Percentiles rank a stretch among this genome's conserved stretches.
These are phyloP conservation scores for Seiridium unicorne DNA, from an alignment of 2,329 filamentous ascomycete genomes.

Conservation along the genomic window DNA sequence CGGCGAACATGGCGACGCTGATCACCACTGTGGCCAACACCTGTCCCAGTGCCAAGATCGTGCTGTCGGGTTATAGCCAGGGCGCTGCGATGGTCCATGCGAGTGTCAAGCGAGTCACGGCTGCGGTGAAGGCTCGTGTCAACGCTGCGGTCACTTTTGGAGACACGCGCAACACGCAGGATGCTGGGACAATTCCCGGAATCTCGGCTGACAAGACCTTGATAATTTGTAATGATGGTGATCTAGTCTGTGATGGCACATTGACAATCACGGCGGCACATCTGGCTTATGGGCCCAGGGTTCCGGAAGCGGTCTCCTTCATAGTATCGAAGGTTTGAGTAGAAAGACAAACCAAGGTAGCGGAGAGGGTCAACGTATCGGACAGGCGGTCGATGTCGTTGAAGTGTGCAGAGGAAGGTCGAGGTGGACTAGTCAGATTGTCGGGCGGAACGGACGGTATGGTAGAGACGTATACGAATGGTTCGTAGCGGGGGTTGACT, in stretches of 20 bases:
- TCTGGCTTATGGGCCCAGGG: conserved; percentile 29
- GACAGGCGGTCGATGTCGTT: not conserved
- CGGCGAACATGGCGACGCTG: conserved; percentile 24
- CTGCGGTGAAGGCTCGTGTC: conserved; percentile 21
- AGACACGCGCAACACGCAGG: conserved; percentile 27
- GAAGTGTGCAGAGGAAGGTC: not conserved
- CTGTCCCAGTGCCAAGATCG: conserved; percentile 31
- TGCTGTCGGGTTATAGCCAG: conserved; percentile 29
- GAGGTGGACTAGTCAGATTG: too few relatives aligned
- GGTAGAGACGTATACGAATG: too few relatives aligned
- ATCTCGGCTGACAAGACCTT: conserved; percentile 26
- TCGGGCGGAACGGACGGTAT: too few relatives aligned
- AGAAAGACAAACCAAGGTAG: not conserved
- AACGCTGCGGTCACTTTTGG: conserved; percentile 28
- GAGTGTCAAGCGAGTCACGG: conserved; percentile 31
- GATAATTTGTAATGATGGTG: conserved; percentile 45
- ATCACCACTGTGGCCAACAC: conserved; percentile 25
- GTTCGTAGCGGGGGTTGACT: too few relatives aligned
- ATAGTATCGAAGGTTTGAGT: conserved; percentile 8
- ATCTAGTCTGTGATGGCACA: conserved; percentile 47
- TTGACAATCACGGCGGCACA: conserved; percentile 35
- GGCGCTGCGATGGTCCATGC: conserved; percentile 31
- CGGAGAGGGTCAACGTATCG: not conserved
- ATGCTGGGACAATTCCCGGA: conserved; percentile 25
- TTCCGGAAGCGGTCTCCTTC: conserved; percentile 12